Base-by-base conservation (phyloP, 176 grass and related monocot genomes). In the Echinochloa phyllopogon region DNA sequence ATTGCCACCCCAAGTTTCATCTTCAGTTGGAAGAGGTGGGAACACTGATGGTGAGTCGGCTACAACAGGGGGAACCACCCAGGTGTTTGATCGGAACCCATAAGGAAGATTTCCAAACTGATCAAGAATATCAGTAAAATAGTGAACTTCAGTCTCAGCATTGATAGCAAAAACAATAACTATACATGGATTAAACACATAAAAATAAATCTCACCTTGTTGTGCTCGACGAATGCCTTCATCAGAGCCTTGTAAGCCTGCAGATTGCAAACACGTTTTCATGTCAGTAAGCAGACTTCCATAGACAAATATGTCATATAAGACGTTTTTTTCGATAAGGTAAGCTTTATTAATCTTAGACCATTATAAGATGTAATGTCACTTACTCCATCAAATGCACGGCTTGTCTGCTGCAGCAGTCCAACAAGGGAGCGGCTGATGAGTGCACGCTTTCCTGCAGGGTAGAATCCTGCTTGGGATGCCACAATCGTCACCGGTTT, bases 41-140 rank as follows among this genome's bases (percentile, higher is more conserved):
- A 94, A 98, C 40, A 74, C 71, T 65, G 89, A 98, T 49, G 89
- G 91, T 6, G 69, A 91, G 64, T 98, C 96, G 11, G 96, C 85
- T 72, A 87, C 87, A 74, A 90, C 75, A 29, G 96, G 93, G 71
- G 93, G 89, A 79, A 92, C 88, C 20, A 98, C 87, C 96, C 96
- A 98, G 76, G 96, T 98, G 86, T 98, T 98, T 91, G 96, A 92
- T 88, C 96, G 90, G 77, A 95, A 98, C 69, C 93, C 96, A 60
- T 98, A 98, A 61, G 96, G 96, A 67, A 98, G 96, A 86, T 98
- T 98, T 78, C 96, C 96, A 90, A 98, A 98, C 96, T 98, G 87
- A 65, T 82, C 58, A 47, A 27, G 15, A 81, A 76, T 42, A 10
- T 8, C 23, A 78, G 67, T 51, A 40, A 80, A 55, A 65, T 25